Evolutionary conservation across 257 asterid species (phyloP), one percentile per base, ranked within the genome.

Genomic region (Solanum ahanhuiri): DNA sequence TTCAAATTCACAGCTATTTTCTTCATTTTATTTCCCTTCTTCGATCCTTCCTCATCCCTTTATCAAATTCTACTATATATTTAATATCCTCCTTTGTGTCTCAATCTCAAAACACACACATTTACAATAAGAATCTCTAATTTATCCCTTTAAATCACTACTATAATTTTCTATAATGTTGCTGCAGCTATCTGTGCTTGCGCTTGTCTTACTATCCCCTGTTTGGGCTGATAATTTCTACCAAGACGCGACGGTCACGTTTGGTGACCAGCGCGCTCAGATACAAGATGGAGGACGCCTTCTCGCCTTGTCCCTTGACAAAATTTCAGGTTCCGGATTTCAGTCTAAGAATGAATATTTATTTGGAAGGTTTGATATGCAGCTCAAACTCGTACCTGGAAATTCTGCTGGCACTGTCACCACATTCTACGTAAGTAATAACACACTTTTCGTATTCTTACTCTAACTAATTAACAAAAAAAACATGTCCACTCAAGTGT

Each of bases 331-430:
- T 5, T 90, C 93, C 0, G 96, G 93, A 1, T 92, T 92, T 82
- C 93, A 93, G 58, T 92, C 94, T 33, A 91, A 87, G 89, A 89
- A 90, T 25, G 90, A 86, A 28, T 88, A 70, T 64, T 54, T 88
- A 37, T 76, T 86, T 1, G 90, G 90, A n/a, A 60, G 90, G 12
- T 88, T 88, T 8, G 88, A 88, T 60, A 63, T 86, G 86, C 87
- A 86, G 23, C 88, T 88, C 85, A 88, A 82, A 31, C 87, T 88
- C 23, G 87, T 88, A 41, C 67, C 89, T 87, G 86, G 88, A 85
- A 89, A 91, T 85, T 91, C 93, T 2, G 93, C 92, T n/a, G 93
- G 93, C 60, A 88, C 92, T 9, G 92, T 91, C 87, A 91, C 93
- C 86, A 91, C 93, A 5, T 91, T 88, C 73, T 88, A 89, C 66